A percentile compares a stretch with the other conserved stretches of the same genome.
Evolutionary conservation across 257 asterid genomes (phyloP).

Genomic region (Nemophila menziesii): DNA sequence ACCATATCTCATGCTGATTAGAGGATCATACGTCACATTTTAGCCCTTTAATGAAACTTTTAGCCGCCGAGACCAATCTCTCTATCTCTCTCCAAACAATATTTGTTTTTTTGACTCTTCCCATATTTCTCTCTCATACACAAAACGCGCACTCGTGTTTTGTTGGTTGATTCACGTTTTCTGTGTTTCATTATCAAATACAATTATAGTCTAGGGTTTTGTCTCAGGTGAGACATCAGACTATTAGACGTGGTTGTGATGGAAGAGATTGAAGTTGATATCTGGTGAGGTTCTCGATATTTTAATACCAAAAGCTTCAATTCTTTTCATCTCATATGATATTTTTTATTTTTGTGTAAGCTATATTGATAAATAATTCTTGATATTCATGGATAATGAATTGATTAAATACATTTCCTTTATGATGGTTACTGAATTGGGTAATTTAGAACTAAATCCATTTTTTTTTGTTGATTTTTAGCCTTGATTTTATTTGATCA

Average conservation of each 20-base stretch:
- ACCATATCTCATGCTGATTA: no score
- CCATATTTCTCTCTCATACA: not conserved
- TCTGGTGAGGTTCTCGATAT: slow-evolving; percentile 23
- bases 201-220: no score
- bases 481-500: not conserved
- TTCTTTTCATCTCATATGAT: not conserved
- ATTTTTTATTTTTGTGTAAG: not conserved
- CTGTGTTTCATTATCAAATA: no score
- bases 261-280: slow-evolving; percentile 36
- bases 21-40: no score
- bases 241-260: slow-evolving; percentile 8
- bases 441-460: no score
- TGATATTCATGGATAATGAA: not conserved
- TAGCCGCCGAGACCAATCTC: not conserved
- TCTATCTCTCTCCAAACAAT: not conserved
- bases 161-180: not conserved
- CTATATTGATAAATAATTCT: not conserved
- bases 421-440: not conserved
- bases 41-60: no score
- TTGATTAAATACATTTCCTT: not conserved
- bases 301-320: not conserved
- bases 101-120: not conserved
- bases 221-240: not conserved
- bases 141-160: not conserved
- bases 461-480: not conserved